A percentile compares a stretch with the other conserved stretches of the same genome.
These are phyloP conservation scores for Botryotinia globosa DNA, from an alignment of 2,329 filamentous ascomycete genomes.

Conservation along the genomic window DNA sequence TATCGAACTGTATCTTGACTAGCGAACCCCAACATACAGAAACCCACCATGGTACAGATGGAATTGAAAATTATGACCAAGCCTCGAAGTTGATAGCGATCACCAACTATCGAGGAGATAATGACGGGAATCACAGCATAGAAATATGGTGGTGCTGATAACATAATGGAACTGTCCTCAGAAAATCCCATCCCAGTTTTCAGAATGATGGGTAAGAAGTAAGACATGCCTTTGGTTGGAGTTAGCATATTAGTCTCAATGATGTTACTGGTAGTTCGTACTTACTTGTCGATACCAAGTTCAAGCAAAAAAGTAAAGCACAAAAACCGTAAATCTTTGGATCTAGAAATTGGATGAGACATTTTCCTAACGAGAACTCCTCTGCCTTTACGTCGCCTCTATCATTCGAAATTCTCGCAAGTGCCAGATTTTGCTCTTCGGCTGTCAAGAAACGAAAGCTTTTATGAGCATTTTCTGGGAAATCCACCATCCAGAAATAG, in stretches of 20 bases:
- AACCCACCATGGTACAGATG: conserved; percentile 34
- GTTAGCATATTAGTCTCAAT: neutral
- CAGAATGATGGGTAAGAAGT: conserved; percentile 78
- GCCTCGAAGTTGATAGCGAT: conserved; percentile 49
- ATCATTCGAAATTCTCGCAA: conserved; percentile 54
- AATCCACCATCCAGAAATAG: conserved; percentile 62
- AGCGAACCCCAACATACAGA: conserved; percentile 37
- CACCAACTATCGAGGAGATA: conserved; percentile 53
- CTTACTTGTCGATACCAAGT: conserved; percentile 62
- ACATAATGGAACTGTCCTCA: conserved; percentile 50
- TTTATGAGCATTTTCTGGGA: conserved; percentile 54
- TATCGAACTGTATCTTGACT: conserved; percentile 35
- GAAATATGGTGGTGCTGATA: conserved; percentile 53
- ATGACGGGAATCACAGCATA: conserved; percentile 49
- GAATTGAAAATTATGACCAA: conserved; percentile 37
- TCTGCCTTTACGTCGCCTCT: conserved; percentile 52
- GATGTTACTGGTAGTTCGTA: too few relatives aligned
- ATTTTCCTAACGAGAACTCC: conserved; percentile 58
- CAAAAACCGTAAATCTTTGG: conserved; percentile 62
- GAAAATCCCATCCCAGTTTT: conserved; percentile 53
- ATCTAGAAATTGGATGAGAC: conserved; percentile 50
- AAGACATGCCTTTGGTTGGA: conserved; percentile 56
- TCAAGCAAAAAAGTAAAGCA: conserved; percentile 63
- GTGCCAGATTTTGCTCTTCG: conserved; percentile 47
- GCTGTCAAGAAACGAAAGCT: conserved; percentile 57